phyloP scores from a whole-genome alignment of 495 filamentous ascomycete genomes.

The Trichoderma erinaceum region DNA sequence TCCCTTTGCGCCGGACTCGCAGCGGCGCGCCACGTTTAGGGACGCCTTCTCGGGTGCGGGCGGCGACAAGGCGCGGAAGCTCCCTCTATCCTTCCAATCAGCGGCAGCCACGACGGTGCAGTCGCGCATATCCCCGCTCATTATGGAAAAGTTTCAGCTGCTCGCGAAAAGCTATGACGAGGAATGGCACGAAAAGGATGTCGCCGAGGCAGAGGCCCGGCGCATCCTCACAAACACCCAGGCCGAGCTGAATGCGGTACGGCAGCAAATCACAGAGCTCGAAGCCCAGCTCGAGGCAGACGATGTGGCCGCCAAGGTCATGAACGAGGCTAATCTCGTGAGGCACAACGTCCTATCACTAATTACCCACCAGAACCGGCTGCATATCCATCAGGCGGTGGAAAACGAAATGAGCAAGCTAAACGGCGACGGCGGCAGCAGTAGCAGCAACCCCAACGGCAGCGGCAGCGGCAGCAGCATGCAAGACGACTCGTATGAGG shows the following conservation, averaged over 20 bases:
- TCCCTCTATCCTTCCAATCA: slow-evolving; percentile 38
- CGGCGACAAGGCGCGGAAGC: slow-evolving; percentile 25
- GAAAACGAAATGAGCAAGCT: slow-evolving; percentile 29
- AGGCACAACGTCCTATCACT: slow-evolving; percentile 34
- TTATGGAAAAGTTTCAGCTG: slow-evolving; percentile 51
- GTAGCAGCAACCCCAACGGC: slow-evolving; percentile 18
- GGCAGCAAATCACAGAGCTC: slow-evolving; percentile 43
- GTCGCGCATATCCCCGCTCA: slow-evolving; percentile 47
- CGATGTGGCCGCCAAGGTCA: slow-evolving; percentile 36
- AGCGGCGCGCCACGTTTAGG: slow-evolving; percentile 37
- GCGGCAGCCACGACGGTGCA: slow-evolving; percentile 56
- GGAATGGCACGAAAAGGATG: slow-evolving; percentile 54
- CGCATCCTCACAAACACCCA: slow-evolving; percentile 49
- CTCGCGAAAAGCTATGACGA: slow-evolving; percentile 54
- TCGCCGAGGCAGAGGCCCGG: slow-evolving; percentile 50
- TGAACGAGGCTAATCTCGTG: slow-evolving; percentile 28
- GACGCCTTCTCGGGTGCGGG: slow-evolving; percentile 30
- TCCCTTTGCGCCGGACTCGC: slow-evolving; percentile 53
- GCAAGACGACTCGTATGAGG: slow-evolving; percentile 28
- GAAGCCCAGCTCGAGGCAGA: slow-evolving; percentile 38
- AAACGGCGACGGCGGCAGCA: slow-evolving; percentile 26
- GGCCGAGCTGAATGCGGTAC: slow-evolving; percentile 47
- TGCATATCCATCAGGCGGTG: slow-evolving; percentile 32
- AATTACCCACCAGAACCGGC: slow-evolving; percentile 37
- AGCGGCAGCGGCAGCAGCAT: not conserved